Base-by-base conservation (phyloP, 2,329 filamentous ascomycete genomes). In the Diaporthe helianthi region DNA sequence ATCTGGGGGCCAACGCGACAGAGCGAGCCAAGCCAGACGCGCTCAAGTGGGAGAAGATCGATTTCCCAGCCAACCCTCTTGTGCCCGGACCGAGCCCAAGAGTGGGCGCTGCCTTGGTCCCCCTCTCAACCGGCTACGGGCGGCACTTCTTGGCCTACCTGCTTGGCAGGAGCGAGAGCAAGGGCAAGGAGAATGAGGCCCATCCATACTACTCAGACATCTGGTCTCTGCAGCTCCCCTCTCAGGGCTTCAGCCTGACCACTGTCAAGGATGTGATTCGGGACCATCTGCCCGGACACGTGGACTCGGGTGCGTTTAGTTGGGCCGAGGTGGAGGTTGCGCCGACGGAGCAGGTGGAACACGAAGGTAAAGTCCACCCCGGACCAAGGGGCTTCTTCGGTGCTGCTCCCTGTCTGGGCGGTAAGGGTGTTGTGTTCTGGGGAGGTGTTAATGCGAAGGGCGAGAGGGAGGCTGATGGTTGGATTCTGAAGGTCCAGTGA, bases 201-300 rank as follows among this genome's bases (percentile, higher is more conserved):
- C 66, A 72, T 3, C 67, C 73, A 7, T 72, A 73, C 10, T 76
- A 77, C 55, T 79, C 78, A 52, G 85, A 87, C 70, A 79, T 87
- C 4, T 87, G 85, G 85, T 80, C 83, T 1, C 80, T 87, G 68
- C 85, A 87, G 73, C 77, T 88, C 4, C 81, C 83, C 3, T 79
- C 84, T 0, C 80, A 83, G 36, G 78, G 78, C 2, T 78, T 80
- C 41, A 83, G 79, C 15, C 81, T 82, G 0, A 85, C 86, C 9
- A 80, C 80, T 15, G 76, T 82, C 33, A 87, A 87, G 75, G 85
- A 87, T 72, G 77, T 78, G 12, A 82, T 85, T 33, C 79, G 84
- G 4, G 75, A 80, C 19, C 79, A 78, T 63, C 73, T 87, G 17
- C 81, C 80, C 36, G 67, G 69, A 2, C 75, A 77, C 2, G 76